phyloP scores from a whole-genome alignment of 306 rosid species.

The Elaeagnus macrophylla region DNA sequence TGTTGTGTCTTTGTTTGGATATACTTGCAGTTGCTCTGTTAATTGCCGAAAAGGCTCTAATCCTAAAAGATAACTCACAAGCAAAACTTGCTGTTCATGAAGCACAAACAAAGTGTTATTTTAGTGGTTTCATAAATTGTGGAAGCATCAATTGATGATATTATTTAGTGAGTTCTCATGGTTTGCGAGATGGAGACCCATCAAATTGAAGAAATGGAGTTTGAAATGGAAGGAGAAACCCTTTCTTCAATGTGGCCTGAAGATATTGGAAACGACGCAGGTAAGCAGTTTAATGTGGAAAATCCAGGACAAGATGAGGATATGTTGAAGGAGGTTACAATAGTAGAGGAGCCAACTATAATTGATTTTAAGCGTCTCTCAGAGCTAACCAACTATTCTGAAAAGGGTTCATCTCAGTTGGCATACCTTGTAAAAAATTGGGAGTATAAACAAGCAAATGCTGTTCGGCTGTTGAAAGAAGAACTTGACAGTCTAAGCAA shows the following conservation, averaged over 20 bases:
- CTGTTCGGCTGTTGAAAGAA: conserved; percentile 70
- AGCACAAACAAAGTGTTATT: conserved; percentile 9
- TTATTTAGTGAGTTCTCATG: conserved; percentile 32
- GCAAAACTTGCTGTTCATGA: conserved; percentile 4
- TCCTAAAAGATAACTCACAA: conserved; percentile 2
- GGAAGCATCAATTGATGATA: conserved; percentile 32
- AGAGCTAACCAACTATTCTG: conserved; percentile 77
- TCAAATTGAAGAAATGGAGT: conserved; percentile 68
- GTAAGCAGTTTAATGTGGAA: conserved; percentile 84
- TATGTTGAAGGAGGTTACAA: conserved; percentile 77
- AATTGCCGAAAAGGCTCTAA: neutral
- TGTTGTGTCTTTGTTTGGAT: neutral
- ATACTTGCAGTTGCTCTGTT: neutral
- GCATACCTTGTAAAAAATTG: conserved; percentile 68
- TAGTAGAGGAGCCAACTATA: conserved; percentile 63
- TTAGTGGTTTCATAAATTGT: conserved; percentile 4
- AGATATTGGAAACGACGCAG: conserved; percentile 63
- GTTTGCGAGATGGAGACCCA: conserved; percentile 82
- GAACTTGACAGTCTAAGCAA: conserved; percentile 74
- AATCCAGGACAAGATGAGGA: conserved; percentile 81
- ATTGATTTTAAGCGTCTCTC: conserved; percentile 77
- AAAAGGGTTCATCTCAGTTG: conserved; percentile 79
- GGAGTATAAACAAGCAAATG: conserved; percentile 93
- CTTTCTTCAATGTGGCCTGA: conserved; percentile 99
- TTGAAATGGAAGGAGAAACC: conserved; percentile 49